Conservation (phyloP, 2,329 filamentous ascomycete species). For the Ramularia collo-cygni region DNA sequence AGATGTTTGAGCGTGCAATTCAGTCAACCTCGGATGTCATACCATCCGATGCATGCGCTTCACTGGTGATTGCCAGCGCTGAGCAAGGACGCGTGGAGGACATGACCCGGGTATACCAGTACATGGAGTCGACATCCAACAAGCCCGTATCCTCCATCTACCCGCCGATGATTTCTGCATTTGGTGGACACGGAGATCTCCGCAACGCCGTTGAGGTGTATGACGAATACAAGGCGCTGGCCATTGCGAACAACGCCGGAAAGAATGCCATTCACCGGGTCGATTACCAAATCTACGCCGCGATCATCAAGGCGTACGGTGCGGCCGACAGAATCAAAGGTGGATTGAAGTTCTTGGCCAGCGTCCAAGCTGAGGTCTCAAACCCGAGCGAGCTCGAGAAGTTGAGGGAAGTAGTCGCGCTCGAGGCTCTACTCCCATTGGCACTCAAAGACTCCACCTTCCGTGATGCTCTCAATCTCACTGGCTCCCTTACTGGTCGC, state of each 20-base stretch:
- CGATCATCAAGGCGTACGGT: slow-evolving; percentile 86
- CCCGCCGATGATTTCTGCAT: slow-evolving; percentile 90
- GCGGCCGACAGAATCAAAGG: slow-evolving; percentile 72
- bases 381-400: slow-evolving; percentile 33
- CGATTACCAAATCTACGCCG: slow-evolving; percentile 80
- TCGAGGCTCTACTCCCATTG: slow-evolving; percentile 70
- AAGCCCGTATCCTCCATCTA: slow-evolving; percentile 76
- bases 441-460: slow-evolving; percentile 65
- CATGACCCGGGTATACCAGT: slow-evolving; percentile 84
- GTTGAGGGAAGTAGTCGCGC: slow-evolving; percentile 65
- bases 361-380: slow-evolving; percentile 57
- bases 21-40: slow-evolving; percentile 56
- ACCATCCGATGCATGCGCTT: slow-evolving; percentile 74
- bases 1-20: slow-evolving; percentile 73
- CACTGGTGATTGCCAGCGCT: slow-evolving; percentile 81
- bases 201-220: slow-evolving; percentile 89
- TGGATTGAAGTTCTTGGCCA: slow-evolving; percentile 77
- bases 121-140: slow-evolving; percentile 76
- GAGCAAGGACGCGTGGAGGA: slow-evolving; percentile 72
- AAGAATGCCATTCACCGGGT: slow-evolving; percentile 61
- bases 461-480: slow-evolving; percentile 66
- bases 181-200: slow-evolving; percentile 73
- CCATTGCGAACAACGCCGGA: slow-evolving; percentile 76
- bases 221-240: slow-evolving; percentile 84
- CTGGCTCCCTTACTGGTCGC: slow-evolving; percentile 53